Evolutionary conservation across 106 monocot species (phyloP).

Genomic region (Dioscorea zingiberensis): DNA sequence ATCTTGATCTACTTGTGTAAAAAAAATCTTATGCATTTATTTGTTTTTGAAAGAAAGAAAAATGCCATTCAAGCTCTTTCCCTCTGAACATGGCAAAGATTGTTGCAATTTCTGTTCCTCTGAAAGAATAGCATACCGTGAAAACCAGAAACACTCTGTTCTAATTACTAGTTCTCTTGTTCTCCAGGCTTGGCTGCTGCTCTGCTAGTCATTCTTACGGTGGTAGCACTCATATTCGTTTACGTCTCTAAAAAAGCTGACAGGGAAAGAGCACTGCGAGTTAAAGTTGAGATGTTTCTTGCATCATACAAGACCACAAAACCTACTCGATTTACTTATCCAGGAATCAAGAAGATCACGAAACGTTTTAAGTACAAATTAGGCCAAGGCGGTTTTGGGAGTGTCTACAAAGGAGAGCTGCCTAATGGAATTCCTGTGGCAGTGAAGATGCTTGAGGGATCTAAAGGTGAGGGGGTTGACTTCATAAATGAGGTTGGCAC

Average conservation of each 20-base stretch:
- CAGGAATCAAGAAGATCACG: slow-evolving; percentile 8
- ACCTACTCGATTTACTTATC: slow-evolving; percentile 6
- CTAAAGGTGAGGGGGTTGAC: slow-evolving; percentile 2
- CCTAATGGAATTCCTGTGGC: slow-evolving; percentile 16
- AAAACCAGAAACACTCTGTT: no score
- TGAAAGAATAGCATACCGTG: no score
- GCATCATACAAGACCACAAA: slow-evolving; percentile 1
- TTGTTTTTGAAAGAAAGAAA: no score
- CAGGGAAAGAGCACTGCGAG: neutral
- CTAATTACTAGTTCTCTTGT: no score
- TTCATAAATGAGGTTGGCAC: slow-evolving; percentile 23
- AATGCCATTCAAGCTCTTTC: no score
- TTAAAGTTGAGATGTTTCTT: slow-evolving; percentile 1
- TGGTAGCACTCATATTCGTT: neutral
- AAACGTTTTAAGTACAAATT: slow-evolving; percentile 7
- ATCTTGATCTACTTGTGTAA: no score
- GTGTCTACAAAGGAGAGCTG: slow-evolving; percentile 15
- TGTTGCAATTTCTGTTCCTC: no score
- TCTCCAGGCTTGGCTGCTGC: neutral
- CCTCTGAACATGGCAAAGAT: no score
- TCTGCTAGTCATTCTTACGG: neutral
- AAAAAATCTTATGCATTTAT: no score
- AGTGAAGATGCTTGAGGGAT: slow-evolving; percentile 8
- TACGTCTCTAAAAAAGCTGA: neutral
- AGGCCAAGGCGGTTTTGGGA: slow-evolving; percentile 13